phyloP scores from a whole-genome alignment of 2,329 filamentous ascomycete species.

The Ciborinia camelliae region DNA sequence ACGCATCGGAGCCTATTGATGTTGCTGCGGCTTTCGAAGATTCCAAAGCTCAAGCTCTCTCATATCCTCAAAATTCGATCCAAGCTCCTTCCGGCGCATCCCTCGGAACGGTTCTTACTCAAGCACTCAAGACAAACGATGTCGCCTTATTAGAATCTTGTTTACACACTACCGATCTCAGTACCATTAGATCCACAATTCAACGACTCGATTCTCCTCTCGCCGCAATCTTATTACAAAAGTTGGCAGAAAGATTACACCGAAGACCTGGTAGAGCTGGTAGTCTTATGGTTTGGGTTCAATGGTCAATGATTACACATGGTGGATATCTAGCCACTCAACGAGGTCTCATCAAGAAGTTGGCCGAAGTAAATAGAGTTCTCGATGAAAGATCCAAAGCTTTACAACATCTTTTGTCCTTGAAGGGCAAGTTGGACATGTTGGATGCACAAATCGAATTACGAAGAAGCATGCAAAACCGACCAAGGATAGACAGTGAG shows the following conservation, averaged over 20 bases:
- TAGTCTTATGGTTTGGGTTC: slow-evolving; percentile 89
- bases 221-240: slow-evolving; percentile 73
- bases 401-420: slow-evolving; percentile 73
- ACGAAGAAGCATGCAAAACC: slow-evolving; percentile 63
- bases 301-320: slow-evolving; percentile 90
- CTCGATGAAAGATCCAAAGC: slow-evolving; percentile 82
- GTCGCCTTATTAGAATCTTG: slow-evolving; percentile 86
- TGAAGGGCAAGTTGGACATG: slow-evolving; percentile 96
- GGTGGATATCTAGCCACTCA: slow-evolving; percentile 87
- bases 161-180: slow-evolving; percentile 72
- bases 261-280: slow-evolving; percentile 84
- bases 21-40: slow-evolving; percentile 60
- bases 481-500: slow-evolving; percentile 42
- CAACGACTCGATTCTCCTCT: slow-evolving; percentile 84
- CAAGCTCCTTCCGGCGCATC: slow-evolving; percentile 66
- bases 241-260: slow-evolving; percentile 83
- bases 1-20: slow-evolving; percentile 70
- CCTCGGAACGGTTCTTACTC: slow-evolving; percentile 85
- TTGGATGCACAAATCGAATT: slow-evolving; percentile 85
- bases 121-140: slow-evolving; percentile 91
- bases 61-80: slow-evolving; percentile 31
- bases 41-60: slow-evolving; percentile 23
- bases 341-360: slow-evolving; percentile 73
- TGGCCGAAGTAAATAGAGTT: slow-evolving; percentile 78
- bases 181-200: slow-evolving; percentile 82